These are phyloP conservation scores for Lentinula novae-zelandiae DNA, from an alignment of 1,284 basidiomycete genomes.

Conservation along the genomic window DNA sequence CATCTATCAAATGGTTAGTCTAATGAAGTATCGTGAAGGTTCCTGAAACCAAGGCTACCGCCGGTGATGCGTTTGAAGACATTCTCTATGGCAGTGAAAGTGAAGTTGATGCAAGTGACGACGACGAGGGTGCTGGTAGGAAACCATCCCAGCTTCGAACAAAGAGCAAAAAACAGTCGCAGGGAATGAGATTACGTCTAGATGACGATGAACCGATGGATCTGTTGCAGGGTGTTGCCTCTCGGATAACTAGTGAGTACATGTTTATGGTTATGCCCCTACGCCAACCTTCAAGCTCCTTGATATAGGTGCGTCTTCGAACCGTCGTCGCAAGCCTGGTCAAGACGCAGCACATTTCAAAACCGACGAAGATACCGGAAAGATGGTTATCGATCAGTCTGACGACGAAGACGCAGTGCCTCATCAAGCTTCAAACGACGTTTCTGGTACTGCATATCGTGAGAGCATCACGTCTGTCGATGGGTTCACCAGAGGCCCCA, in stretches of 20 bases:
- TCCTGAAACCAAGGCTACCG: constrained; percentile 41
- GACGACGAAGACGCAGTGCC: constrained; percentile 42
- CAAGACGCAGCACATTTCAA: constrained; percentile 87
- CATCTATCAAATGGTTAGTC: background rate
- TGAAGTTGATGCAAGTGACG: constrained; percentile 73
- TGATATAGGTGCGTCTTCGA: constrained; percentile 44
- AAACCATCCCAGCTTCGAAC: constrained; percentile 31
- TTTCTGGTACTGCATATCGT: constrained; percentile 80
- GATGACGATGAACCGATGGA: constrained; percentile 98
- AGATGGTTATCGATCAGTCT: constrained; percentile 81
- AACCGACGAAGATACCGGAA: constrained; percentile 83
- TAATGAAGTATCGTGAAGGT: constrained; percentile 23
- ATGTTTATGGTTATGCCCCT: background rate
- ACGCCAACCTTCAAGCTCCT: constrained; percentile 6
- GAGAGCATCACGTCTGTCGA: constrained; percentile 82
- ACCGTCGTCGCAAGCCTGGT: constrained; percentile 72
- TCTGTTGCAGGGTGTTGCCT: constrained; percentile 81
- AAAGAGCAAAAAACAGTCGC: constrained; percentile 29
- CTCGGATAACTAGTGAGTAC: constrained; percentile 71
- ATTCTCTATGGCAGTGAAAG: constrained; percentile 93
- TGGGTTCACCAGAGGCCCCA: constrained; percentile 81
- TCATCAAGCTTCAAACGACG: constrained; percentile 39
- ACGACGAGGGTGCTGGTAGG: constrained; percentile 44
- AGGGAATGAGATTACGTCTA: constrained; percentile 67
- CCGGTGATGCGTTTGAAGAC: constrained; percentile 92